Base-by-base conservation (phyloP, 1,284 basidiomycete species). In the Kalmanozyma brasiliensis region DNA sequence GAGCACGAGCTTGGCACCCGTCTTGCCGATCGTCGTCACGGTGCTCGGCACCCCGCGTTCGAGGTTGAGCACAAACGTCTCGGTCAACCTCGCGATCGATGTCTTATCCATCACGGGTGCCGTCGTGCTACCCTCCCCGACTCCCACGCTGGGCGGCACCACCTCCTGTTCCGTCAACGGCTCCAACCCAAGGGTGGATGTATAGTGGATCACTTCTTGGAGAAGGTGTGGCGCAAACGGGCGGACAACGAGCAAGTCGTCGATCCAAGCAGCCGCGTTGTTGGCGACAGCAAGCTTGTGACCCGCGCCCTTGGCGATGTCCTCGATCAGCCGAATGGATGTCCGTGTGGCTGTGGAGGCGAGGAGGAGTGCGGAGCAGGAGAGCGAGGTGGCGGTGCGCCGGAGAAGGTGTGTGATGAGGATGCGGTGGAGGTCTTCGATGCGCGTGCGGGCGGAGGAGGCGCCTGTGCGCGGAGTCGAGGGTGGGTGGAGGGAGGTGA, bases 31-130 rank as follows among this genome's bases (percentile, higher is more conserved):
- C 2, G 79, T 80, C 30, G 64, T 71, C 8, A 80, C 77, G 0
- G 79, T 81, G 16, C 69, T 73, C 8, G 77, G 63, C 20, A 81
- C 79, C 22, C 77, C 73, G 13, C 60, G 49, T 56, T 81, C 78
- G 6, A 81, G 61, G 23, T 74, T 68, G 17, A 68, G 42, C 35
- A 81, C 71, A 11, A 81, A 76, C 10, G 75, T 73, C 35, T 75
- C 69, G 1, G 78, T 72, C 26, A 80, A 49, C 8, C 70, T 49
- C 0, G 70, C 72, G 5, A 80, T 79, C 24, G 69, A 75, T 22
- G 45, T 56, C 49, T 79, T 79, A 40, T 80, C 73, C 60, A 62
- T 73, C 7, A 32, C 35, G 1, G 62, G 62, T 2, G 34, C 43
- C 23, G 24, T 33, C 14, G 33, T 29, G 10, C 52, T 49, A 4